Evolutionary conservation across 345 rosid species (phyloP), one percentile per base, ranked within the genome.

Genomic region (Punica granatum): DNA sequence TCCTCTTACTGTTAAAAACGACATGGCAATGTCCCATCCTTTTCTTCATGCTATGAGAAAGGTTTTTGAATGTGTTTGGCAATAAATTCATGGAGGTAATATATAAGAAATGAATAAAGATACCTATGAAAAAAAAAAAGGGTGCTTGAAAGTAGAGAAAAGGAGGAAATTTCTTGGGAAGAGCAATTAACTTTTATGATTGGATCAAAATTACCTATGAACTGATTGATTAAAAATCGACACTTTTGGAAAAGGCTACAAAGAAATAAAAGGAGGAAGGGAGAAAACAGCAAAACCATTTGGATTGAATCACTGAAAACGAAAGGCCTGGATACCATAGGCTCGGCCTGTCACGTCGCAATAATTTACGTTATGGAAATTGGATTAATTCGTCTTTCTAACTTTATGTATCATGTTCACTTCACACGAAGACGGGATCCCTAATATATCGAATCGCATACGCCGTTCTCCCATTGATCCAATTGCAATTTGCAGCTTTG

Each of bases 171-270:
- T 49, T 49, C 25, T 49, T 4, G 56, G 56, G 25, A 49, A 19
- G 56, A 19, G 56, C 56, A 49, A 49, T 37, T 49, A 49, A n/a
- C 56, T 49, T 49, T 49, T 49, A 23, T 49, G 56, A 49, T n/a
- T 49, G 18, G 56, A 49, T 3, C 56, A 19, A 49, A 12, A 49
- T n/a, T 49, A n/a, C 56, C 56, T 18, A 21, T n/a, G 25, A 21
- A n/a, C 25, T 49, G 56, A 49, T 49, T 49, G 56, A 49, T 49
- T 49, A 49, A 49, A 49, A 49, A 49, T 21, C 56, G 19, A 19
- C 25, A 49, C 56, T 49, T 49, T 49, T 23, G 56, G 56, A 25
- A 11, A n/a, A 19, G 56, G 28, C 56, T 49, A 23, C 56, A 19
- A 19, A 49, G 56, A 6, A 44, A 18, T 49, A 21, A 10, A 21